Conservation (phyloP, 176 grass and related monocot species). For the Secale cereale region DNA sequence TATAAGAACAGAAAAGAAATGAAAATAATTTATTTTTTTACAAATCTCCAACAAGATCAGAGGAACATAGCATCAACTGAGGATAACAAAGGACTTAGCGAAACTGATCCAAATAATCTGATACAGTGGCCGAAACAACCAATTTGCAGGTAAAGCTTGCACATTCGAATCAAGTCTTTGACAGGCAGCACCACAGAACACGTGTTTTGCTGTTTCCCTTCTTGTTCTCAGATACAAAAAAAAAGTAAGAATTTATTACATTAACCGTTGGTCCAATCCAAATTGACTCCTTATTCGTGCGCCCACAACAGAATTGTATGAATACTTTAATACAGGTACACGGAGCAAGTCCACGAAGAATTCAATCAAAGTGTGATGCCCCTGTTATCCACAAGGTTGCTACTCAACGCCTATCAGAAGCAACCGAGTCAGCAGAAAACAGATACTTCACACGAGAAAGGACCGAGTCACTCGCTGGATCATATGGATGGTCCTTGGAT, state of each 20-base stretch:
- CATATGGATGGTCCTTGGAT: constrained; percentile 93
- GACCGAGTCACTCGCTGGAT: constrained; percentile 67
- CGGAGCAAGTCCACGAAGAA: neutral
- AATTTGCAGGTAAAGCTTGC: neutral
- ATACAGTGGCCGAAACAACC: neutral
- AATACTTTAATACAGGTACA: constrained; percentile 5
- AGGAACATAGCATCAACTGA: no score
- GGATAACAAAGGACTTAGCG: no score
- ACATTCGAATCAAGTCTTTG: neutral
- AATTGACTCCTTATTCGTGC: neutral
- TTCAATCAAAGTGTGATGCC: neutral
- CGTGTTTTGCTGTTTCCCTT: neutral
- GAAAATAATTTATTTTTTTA: no score
- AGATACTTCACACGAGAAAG: constrained; percentile 82
- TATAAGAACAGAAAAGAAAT: no score
- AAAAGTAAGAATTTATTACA: neutral
- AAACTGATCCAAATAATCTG: neutral
- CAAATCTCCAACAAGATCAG: no score
- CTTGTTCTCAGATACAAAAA: no score
- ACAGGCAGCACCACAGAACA: neutral
- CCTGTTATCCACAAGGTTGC: neutral
- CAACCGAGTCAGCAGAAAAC: constrained; percentile 66
- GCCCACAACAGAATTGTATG: neutral
- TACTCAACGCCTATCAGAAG: constrained; percentile 61
- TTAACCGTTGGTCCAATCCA: neutral